These are phyloP conservation scores for Trichoderma parareesei DNA, from an alignment of 495 filamentous ascomycete genomes.

Conservation along the genomic window DNA sequence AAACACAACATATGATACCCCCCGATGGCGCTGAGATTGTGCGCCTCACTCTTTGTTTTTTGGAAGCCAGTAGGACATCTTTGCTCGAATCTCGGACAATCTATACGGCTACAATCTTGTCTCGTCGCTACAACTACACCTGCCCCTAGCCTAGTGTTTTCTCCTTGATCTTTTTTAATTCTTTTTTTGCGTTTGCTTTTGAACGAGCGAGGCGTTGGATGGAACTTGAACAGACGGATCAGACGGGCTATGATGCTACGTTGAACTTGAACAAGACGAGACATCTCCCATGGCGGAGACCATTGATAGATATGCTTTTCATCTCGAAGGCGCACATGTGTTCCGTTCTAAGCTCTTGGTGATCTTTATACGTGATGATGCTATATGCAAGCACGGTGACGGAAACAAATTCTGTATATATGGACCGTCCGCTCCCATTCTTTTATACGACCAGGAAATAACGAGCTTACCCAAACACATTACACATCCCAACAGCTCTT, in stretches of 20 bases:
- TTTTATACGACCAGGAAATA: no score
- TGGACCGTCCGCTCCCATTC: not conserved
- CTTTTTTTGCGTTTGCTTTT: not conserved
- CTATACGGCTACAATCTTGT: no score
- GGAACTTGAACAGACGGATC: not conserved
- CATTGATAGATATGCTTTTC: constrained; percentile 1
- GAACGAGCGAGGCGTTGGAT: constrained; percentile 5
- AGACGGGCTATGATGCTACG: not conserved
- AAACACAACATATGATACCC: constrained; percentile 3
- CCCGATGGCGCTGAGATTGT: not conserved
- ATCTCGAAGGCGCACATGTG: not conserved
- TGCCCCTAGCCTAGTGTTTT: not conserved
- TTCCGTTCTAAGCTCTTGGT: not conserved
- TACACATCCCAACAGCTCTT: not conserved
- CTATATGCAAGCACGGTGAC: not conserved
- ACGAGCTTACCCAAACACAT: no score
- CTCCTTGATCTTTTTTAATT: not conserved
- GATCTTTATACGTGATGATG: not conserved
- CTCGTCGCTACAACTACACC: not conserved
- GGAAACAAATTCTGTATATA: not conserved
- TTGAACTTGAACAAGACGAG: not conserved
- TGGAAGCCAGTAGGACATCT: no score
- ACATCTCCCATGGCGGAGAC: not conserved
- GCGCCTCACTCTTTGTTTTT: not conserved
- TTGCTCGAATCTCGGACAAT: no score